Conservation (phyloP, 139 green algal species). For the Chlorella sp. region DNA sequence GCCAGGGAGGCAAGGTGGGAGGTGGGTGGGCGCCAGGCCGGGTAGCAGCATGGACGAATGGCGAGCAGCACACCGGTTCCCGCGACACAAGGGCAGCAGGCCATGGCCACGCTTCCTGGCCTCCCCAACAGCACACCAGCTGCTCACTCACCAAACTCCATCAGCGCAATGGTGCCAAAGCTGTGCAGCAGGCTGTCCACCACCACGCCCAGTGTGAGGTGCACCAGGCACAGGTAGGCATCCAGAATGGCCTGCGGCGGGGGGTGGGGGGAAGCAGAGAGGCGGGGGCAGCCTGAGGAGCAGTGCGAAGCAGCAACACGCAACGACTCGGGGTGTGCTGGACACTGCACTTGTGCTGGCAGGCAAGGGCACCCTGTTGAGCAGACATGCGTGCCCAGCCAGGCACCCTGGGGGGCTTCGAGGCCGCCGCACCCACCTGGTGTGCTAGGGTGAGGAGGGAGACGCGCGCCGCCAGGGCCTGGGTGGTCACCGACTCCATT, state of each 20-base stretch:
- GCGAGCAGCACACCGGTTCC: no score
- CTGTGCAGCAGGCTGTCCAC: constrained; percentile 83
- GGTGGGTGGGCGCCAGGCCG: no score
- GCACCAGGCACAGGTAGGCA: constrained; percentile 87
- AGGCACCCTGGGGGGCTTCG: background rate
- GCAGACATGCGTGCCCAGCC: no score
- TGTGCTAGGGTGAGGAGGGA: constrained; percentile 77
- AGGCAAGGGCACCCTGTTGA: no score
- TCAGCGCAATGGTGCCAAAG: constrained; percentile 62
- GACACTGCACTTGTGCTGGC: no score
- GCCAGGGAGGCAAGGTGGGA: background rate
- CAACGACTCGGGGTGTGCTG: no score
- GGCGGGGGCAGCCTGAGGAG: background rate
- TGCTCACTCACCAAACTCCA: constrained; percentile 19
- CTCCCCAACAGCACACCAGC: background rate
- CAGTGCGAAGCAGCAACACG: background rate
- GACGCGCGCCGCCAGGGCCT: constrained; percentile 57
- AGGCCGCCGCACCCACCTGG: constrained; percentile 2
- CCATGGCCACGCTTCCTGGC: background rate
- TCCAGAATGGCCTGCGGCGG: constrained; percentile 88
- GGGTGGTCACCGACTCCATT: constrained; percentile 69
- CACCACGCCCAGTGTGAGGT: constrained; percentile 89
- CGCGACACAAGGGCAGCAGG: no score
- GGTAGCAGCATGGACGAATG: no score
- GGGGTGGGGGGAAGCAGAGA: background rate